Evolutionary conservation across 1,284 basidiomycete species (phyloP).

Genomic region (Ustilago lituana): DNA sequence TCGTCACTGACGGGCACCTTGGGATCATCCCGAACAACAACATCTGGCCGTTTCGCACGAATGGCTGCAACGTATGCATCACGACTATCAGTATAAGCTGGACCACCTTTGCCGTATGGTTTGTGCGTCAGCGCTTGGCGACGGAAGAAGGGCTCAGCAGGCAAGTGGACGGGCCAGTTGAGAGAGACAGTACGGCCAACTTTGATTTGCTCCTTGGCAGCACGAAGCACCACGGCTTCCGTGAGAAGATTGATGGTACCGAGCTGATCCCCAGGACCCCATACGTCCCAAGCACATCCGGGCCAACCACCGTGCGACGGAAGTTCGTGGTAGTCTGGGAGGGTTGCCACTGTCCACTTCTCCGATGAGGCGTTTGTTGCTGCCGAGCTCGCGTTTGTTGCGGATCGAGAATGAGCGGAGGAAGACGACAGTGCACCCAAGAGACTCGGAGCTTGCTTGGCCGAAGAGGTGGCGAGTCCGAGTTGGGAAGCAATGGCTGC

Average conservation of each 20-base stretch:
- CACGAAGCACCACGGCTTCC: conserved; percentile 73
- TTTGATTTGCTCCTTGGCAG: conserved; percentile 75
- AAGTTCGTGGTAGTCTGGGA: conserved; percentile 51
- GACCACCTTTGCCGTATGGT: conserved; percentile 41
- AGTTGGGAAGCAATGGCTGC: conserved; percentile 52
- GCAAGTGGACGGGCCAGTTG: conserved; percentile 59
- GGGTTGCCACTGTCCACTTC: conserved; percentile 38
- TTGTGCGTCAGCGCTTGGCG: conserved; percentile 46
- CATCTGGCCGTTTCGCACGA: conserved; percentile 15
- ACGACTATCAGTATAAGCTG: conserved; percentile 19
- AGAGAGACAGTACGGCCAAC: conserved; percentile 43
- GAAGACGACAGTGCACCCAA: conserved; percentile 11
- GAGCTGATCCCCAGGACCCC: conserved; percentile 77
- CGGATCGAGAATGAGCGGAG: conserved; percentile 11
- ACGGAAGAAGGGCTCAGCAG: conserved; percentile 53
- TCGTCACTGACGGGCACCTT: conserved; percentile 58
- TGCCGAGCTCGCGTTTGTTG: conserved; percentile 3
- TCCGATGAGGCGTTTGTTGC: not conserved
- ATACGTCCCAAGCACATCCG: conserved; percentile 75
- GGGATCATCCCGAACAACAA: conserved; percentile 21
- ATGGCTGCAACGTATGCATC: conserved; percentile 29
- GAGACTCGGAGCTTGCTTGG: conserved; percentile 31
- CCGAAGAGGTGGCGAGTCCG: conserved; percentile 39
- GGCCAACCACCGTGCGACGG: conserved; percentile 55
- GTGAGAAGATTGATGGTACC: conserved; percentile 79